These are phyloP conservation scores for Asparagopsis taxiformis DNA, from an alignment of 31 red algal species.

Conservation along the genomic window DNA sequence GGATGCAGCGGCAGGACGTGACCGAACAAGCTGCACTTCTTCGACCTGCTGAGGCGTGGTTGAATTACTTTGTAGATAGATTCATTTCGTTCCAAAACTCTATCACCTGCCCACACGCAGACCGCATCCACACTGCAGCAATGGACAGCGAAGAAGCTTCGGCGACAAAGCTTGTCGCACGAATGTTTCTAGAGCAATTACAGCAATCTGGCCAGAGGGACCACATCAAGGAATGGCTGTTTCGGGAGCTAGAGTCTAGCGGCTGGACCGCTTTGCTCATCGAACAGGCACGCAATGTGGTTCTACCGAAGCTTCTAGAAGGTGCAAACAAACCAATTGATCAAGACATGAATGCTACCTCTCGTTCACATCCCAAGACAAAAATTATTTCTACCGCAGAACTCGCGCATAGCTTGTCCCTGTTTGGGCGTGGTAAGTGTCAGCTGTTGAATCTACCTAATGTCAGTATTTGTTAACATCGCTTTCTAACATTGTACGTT, in stretches of 20 bases:
- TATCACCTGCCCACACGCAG: too few species aligned
- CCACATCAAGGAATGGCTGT: constrained; percentile 45
- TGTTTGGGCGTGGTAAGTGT: background rate
- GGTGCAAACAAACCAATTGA: background rate
- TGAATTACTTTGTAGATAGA: too few species aligned
- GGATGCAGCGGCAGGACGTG: too few species aligned
- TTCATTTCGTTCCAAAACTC: too few species aligned
- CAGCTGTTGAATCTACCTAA: too few species aligned
- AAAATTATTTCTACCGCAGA: background rate
- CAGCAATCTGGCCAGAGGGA: constrained; percentile 44
- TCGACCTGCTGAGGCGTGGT: too few species aligned
- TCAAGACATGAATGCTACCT: background rate
- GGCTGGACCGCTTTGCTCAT: constrained; percentile 30
- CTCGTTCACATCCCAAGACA: background rate
- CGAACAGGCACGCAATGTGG: background rate
- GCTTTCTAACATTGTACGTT: too few species aligned
- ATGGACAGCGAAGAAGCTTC: constrained; percentile 24
- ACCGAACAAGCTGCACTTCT: too few species aligned
- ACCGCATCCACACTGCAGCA: too few species aligned
- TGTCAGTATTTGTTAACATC: too few species aligned
- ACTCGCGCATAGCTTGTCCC: background rate
- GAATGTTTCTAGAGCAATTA: constrained; percentile 17
- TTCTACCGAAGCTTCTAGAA: background rate
- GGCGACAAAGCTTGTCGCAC: constrained; percentile 17
- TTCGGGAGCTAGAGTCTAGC: constrained; percentile 13